Evolutionary conservation across 352 stramenopile genomes (phyloP).

Genomic region (Synura sp.): DNA sequence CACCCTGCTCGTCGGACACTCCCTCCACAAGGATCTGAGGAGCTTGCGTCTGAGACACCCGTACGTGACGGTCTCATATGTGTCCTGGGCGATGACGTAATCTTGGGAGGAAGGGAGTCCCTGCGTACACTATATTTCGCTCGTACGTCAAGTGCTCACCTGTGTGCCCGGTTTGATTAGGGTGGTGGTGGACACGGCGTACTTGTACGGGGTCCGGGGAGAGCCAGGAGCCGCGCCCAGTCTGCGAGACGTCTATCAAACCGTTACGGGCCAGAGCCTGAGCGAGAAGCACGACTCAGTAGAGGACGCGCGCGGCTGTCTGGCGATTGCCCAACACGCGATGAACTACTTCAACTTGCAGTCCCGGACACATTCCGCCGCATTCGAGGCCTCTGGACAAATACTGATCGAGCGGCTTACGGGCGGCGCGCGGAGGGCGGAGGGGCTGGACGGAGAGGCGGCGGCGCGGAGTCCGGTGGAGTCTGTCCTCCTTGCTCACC

Average conservation of each 20-base stretch:
- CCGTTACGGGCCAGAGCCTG: conserved; percentile 56
- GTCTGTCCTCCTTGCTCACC: conserved; percentile 60
- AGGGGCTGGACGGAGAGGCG: conserved; percentile 40
- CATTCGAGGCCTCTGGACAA: no score
- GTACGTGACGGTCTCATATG: background rate
- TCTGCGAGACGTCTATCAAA: conserved; percentile 56
- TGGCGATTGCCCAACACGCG: conserved; percentile 47
- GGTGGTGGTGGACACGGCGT: conserved; percentile 55
- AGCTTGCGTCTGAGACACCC: conserved; percentile 60
- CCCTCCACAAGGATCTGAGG: conserved; percentile 63
- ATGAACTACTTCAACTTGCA: no score
- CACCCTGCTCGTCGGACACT: conserved; percentile 65
- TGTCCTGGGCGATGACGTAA: background rate
- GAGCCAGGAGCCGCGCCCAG: conserved; percentile 47
- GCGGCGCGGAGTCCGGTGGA: background rate
- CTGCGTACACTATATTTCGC: background rate
- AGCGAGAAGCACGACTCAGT: conserved; percentile 61
- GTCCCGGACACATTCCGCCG: no score
- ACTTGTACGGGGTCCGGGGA: conserved; percentile 55
- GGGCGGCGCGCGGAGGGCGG: background rate
- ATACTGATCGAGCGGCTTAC: no score
- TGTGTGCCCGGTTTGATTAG: background rate
- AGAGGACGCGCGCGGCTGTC: conserved; percentile 58
- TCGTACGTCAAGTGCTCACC: background rate
- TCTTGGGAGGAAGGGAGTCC: background rate